Evolutionary conservation across 1,284 basidiomycete species (phyloP).

Genomic region (Mycosarcoma mackinlayi): DNA sequence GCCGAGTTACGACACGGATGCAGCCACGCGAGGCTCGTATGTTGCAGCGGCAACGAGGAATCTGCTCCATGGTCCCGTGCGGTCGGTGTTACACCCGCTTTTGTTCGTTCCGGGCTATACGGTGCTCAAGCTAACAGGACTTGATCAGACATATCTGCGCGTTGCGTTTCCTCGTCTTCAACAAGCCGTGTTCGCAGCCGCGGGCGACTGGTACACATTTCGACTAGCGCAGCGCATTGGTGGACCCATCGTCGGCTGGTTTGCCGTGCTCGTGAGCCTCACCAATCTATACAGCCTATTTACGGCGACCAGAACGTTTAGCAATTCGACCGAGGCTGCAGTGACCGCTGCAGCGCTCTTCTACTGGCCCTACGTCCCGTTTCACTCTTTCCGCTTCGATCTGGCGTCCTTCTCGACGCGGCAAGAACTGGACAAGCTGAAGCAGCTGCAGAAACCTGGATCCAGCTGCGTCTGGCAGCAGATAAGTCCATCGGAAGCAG

Average conservation of each 20-base stretch:
- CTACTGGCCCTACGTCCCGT: slow-evolving; percentile 74
- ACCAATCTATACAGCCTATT: slow-evolving; percentile 88
- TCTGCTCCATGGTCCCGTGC: slow-evolving; percentile 59
- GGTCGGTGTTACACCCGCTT: slow-evolving; percentile 67
- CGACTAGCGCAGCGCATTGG: slow-evolving; percentile 75
- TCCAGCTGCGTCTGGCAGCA: slow-evolving; percentile 20
- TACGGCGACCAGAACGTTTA: slow-evolving; percentile 86
- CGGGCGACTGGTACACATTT: slow-evolving; percentile 82
- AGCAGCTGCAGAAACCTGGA: slow-evolving; percentile 4
- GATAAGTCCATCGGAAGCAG: background rate
- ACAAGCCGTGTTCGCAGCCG: slow-evolving; percentile 82
- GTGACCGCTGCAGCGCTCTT: slow-evolving; percentile 82
- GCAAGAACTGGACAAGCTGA: slow-evolving; percentile 7
- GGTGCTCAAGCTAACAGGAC: slow-evolving; percentile 73
- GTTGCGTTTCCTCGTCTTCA: slow-evolving; percentile 76
- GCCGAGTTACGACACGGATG: background rate
- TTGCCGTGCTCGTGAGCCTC: slow-evolving; percentile 76
- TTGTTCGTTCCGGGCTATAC: slow-evolving; percentile 83
- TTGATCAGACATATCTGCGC: slow-evolving; percentile 71
- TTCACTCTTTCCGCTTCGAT: slow-evolving; percentile 18
- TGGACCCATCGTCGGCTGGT: slow-evolving; percentile 73
- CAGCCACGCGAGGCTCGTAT: slow-evolving; percentile 5
- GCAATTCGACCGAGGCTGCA: slow-evolving; percentile 91
- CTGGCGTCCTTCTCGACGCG: slow-evolving; percentile 5
- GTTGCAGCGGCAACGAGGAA: slow-evolving; percentile 7